Percentiles rank a stretch among this genome's conserved stretches.
Evolutionary conservation across 768 basidiomycete species (phyloP).

Genomic region (Pulveroboletus sp.): DNA sequence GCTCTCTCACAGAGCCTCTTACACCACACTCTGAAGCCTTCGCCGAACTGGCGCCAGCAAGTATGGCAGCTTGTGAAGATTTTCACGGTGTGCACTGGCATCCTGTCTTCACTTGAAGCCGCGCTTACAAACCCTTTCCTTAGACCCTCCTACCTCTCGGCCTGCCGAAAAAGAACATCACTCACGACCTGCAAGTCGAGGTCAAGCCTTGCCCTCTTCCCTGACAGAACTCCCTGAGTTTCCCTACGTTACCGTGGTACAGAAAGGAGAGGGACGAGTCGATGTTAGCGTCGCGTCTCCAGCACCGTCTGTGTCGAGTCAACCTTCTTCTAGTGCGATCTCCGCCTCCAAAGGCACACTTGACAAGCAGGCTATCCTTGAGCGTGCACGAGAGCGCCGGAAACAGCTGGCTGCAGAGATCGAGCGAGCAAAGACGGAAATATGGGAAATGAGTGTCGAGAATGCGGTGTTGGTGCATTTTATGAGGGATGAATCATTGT

Average conservation of each 20-base stretch:
- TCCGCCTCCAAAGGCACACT: conserved; percentile 3
- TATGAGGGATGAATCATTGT: conserved; percentile 27
- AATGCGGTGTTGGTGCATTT: conserved; percentile 56
- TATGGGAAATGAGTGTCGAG: conserved; percentile 74
- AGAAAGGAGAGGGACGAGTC: conserved; percentile 20
- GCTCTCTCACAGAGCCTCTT: conserved; percentile 27
- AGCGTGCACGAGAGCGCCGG: conserved; percentile 50
- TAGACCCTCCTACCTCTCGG: conserved; percentile 4
- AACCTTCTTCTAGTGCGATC: neutral
- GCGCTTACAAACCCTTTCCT: conserved; percentile 3
- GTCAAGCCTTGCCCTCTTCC: neutral
- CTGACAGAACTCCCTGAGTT: neutral
- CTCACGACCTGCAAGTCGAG: neutral
- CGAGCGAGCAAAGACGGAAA: conserved; percentile 54
- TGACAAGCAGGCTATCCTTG: conserved; percentile 43
- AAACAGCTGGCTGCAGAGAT: conserved; percentile 50
- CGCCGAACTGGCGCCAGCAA: conserved; percentile 3
- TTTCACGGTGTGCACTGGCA: conserved; percentile 7
- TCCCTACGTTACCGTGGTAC: neutral
- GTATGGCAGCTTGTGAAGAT: neutral
- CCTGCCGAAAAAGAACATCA: neutral
- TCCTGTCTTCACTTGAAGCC: neutral
- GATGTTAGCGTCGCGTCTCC: neutral
- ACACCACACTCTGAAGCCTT: conserved; percentile 21
- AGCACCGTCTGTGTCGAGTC: neutral